Evolutionary conservation across 768 basidiomycete genomes (phyloP).

Genomic region (Lanmaoa rubissima): DNA sequence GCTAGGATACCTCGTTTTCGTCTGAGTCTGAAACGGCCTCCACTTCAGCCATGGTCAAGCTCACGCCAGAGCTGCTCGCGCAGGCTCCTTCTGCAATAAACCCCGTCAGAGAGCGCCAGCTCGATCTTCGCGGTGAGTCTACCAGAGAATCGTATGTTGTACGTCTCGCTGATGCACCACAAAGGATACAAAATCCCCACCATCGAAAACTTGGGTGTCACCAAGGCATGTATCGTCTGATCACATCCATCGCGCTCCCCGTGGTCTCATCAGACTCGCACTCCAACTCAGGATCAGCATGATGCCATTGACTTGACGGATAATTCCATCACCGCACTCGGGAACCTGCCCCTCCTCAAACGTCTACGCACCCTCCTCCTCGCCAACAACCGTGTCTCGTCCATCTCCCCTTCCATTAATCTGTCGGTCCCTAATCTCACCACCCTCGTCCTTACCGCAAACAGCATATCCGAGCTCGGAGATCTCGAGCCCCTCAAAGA

Average conservation of each 20-base stretch:
- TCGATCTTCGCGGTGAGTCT: slow-evolving; percentile 80
- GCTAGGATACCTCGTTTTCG: slow-evolving; percentile 19
- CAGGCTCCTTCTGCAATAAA: slow-evolving; percentile 77
- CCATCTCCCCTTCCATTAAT: slow-evolving; percentile 78
- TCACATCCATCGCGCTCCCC: slow-evolving; percentile 11
- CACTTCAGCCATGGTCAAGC: slow-evolving; percentile 63
- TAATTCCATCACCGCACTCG: slow-evolving; percentile 78
- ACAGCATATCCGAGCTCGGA: slow-evolving; percentile 75
- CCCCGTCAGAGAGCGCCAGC: slow-evolving; percentile 83
- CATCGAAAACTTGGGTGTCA: slow-evolving; percentile 95
- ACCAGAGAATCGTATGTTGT: slow-evolving; percentile 10
- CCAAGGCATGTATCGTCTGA: slow-evolving; percentile 54
- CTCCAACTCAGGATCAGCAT: slow-evolving; percentile 70
- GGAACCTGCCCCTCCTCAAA: slow-evolving; percentile 84
- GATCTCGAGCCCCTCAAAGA: slow-evolving; percentile 84
- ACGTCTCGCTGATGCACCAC: slow-evolving; percentile 18
- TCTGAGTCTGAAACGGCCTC: slow-evolving; percentile 37
- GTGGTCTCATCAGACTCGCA: slow-evolving; percentile 17
- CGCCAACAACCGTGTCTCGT: slow-evolving; percentile 85
- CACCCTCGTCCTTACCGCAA: slow-evolving; percentile 82
- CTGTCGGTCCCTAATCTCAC: slow-evolving; percentile 83
- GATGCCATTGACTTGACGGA: slow-evolving; percentile 94
- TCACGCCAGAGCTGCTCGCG: slow-evolving; percentile 91
- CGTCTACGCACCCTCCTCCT: slow-evolving; percentile 82
- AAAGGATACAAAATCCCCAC: slow-evolving; percentile 91